Conservation (phyloP, 768 basidiomycete genomes). For the Sporobolomyces roseus region DNA sequence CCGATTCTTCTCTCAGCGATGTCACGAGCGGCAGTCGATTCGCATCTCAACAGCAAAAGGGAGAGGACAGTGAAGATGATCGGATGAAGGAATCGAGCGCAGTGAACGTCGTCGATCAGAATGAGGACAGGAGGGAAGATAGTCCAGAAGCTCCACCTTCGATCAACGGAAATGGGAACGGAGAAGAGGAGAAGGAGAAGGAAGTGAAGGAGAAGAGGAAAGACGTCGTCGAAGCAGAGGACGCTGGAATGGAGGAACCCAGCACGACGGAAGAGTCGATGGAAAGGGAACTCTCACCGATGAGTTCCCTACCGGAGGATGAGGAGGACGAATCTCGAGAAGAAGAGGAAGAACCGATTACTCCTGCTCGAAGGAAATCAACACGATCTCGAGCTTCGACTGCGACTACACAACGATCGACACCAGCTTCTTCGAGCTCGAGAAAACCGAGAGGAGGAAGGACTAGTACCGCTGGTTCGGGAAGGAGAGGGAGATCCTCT, state of each 20-base stretch:
- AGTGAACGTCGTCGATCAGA: neutral
- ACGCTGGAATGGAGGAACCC: neutral
- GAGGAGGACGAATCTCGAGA: neutral
- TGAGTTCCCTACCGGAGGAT: neutral
- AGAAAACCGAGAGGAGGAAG: constrained; percentile 6
- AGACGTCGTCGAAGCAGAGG: neutral
- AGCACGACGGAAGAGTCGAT: constrained; percentile 10
- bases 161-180: neutral
- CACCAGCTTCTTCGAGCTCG: neutral
- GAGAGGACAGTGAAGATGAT: constrained; percentile 1
- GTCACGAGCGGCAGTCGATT: neutral
- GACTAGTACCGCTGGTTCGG: neutral
- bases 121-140: neutral
- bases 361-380: constrained; percentile 1
- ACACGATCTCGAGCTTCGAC: constrained; percentile 1
- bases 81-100: constrained; percentile 2
- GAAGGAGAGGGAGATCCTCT: no score
- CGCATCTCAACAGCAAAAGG: neutral
- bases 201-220: neutral
- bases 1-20: constrained; percentile 10
- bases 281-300: constrained; percentile 4
- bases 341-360: neutral
- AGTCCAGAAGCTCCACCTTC: constrained; percentile 16
- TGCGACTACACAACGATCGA: constrained; percentile 1
- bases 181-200: neutral